Evolutionary conservation across 2,329 filamentous ascomycete species (phyloP).

Genomic region (Paecilomyces fulvus): DNA sequence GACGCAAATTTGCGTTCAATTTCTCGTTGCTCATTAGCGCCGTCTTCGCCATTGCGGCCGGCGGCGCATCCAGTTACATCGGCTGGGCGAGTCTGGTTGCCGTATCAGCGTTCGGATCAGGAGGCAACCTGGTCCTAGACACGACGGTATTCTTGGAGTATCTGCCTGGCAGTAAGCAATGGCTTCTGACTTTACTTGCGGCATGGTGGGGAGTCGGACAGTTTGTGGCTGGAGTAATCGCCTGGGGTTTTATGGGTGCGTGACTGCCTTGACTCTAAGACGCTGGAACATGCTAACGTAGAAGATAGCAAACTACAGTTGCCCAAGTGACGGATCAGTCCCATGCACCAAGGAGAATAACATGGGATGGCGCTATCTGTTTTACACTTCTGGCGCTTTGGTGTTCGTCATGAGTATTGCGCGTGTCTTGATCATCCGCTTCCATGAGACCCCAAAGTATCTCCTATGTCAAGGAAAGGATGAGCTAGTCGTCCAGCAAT

Average conservation of each 20-base stretch:
- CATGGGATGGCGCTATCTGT: conserved; percentile 51
- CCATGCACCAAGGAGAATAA: conserved; percentile 45
- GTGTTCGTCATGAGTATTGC: conserved; percentile 47
- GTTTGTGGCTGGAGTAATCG: conserved; percentile 44
- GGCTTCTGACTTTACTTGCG: conserved; percentile 40
- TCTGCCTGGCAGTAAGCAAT: conserved; percentile 51
- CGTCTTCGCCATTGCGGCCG: conserved; percentile 55
- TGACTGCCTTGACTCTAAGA: conserved; percentile 11
- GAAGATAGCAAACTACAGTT: conserved; percentile 22
- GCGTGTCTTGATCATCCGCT: conserved; percentile 46
- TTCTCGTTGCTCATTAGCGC: conserved; percentile 55
- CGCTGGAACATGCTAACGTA: not conserved
- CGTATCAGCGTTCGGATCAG: conserved; percentile 55
- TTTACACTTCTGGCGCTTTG: conserved; percentile 45
- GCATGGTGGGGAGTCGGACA: conserved; percentile 40
- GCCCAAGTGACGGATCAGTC: conserved; percentile 37
- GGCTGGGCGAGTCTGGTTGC: conserved; percentile 56
- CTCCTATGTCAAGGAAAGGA: conserved; percentile 47
- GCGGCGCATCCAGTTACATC: conserved; percentile 58
- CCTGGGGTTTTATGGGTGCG: conserved; percentile 32
- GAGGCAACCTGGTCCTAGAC: conserved; percentile 56
- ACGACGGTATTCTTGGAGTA: conserved; percentile 53
- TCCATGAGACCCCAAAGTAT: conserved; percentile 51
- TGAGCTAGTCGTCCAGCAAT: conserved; percentile 41
- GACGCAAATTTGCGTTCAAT: conserved; percentile 61